phyloP scores from a whole-genome alignment of 306 rosid species.

The Notholithocarpus densiflorus region DNA sequence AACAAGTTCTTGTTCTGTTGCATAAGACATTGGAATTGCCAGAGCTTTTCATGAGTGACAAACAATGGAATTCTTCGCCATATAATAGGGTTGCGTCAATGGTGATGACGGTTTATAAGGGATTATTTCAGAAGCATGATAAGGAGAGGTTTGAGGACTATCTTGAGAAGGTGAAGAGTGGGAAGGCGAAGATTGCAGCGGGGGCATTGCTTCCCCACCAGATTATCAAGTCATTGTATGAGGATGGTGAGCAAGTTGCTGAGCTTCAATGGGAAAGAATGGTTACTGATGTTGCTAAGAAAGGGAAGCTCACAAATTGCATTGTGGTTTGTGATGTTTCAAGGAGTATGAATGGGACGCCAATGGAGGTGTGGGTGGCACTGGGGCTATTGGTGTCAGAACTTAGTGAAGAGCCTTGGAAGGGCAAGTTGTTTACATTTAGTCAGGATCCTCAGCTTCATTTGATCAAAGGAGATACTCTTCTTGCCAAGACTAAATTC shows the following conservation, averaged over 20 bases:
- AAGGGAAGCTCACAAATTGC: conserved; percentile 34
- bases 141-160: conserved; percentile 28
- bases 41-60: conserved; percentile 16
- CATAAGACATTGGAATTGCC: conserved; percentile 9
- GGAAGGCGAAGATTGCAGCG: conserved; percentile 38
- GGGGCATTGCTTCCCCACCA: conserved; percentile 47
- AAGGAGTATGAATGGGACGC: conserved; percentile 24
- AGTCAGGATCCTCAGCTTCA: conserved; percentile 27
- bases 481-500: conserved; percentile 15
- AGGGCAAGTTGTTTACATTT: conserved; percentile 40
- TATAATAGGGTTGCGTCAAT: conserved; percentile 32
- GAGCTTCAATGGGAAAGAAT: conserved; percentile 41
- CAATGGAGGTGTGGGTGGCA: conserved; percentile 37
- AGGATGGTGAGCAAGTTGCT: conserved; percentile 20
- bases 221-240: conserved; percentile 15
- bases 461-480: conserved; percentile 24
- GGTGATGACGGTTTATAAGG: conserved; percentile 35
- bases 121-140: conserved; percentile 20
- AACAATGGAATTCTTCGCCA: conserved; percentile 7
- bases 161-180: conserved; percentile 21
- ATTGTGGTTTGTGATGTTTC: conserved; percentile 39
- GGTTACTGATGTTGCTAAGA: conserved; percentile 31
- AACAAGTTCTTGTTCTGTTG: conserved; percentile 2
- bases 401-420: conserved; percentile 43
- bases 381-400: conserved; percentile 38